A percentile compares a stretch with the other conserved stretches of the same genome.
Conservation (phyloP, 345 rosid species). For the Arabis alpina region DNA sequence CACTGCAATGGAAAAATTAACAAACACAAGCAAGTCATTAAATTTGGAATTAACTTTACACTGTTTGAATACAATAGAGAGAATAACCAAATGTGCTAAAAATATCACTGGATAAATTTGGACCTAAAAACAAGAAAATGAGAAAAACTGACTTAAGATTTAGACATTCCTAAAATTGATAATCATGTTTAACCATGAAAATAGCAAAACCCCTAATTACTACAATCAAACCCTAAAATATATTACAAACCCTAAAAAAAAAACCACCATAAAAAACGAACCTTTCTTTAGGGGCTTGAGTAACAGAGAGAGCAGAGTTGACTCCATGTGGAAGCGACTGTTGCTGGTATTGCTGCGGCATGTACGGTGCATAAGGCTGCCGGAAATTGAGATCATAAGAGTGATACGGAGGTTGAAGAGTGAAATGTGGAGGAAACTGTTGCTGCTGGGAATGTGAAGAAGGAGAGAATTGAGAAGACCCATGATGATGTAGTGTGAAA, state of each 20-base stretch:
- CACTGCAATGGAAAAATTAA: slow-evolving; percentile 49
- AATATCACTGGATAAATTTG: slow-evolving; percentile 18
- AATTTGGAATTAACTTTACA: slow-evolving; percentile 1
- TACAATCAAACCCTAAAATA: not conserved
- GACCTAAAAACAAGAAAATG: slow-evolving; percentile 15
- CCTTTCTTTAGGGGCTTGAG: slow-evolving; percentile 72
- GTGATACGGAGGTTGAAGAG: slow-evolving; percentile 52
- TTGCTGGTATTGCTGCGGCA: slow-evolving; percentile 42
- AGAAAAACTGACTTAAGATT: slow-evolving; percentile 29
- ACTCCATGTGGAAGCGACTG: slow-evolving; percentile 29
- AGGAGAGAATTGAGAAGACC: slow-evolving; percentile 48
- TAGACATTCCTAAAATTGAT: slow-evolving; percentile 26
- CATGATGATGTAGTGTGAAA: slow-evolving; percentile 65
- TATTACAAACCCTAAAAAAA: not conserved
- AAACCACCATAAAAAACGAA: slow-evolving; percentile 21
- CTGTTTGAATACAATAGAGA: not conserved
- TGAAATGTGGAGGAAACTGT: slow-evolving; percentile 55
- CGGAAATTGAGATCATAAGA: slow-evolving; percentile 79
- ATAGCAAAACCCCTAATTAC: slow-evolving; percentile 19
- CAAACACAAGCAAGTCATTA: slow-evolving; percentile 18
- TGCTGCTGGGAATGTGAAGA: slow-evolving; percentile 48
- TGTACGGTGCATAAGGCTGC: slow-evolving; percentile 51
- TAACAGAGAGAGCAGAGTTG: slow-evolving; percentile 32
- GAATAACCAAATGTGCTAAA: slow-evolving; percentile 10
- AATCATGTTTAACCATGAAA: slow-evolving; percentile 14